Conservation (phyloP, 2,329 filamentous ascomycete genomes). For the Zymoseptoria crescenta region DNA sequence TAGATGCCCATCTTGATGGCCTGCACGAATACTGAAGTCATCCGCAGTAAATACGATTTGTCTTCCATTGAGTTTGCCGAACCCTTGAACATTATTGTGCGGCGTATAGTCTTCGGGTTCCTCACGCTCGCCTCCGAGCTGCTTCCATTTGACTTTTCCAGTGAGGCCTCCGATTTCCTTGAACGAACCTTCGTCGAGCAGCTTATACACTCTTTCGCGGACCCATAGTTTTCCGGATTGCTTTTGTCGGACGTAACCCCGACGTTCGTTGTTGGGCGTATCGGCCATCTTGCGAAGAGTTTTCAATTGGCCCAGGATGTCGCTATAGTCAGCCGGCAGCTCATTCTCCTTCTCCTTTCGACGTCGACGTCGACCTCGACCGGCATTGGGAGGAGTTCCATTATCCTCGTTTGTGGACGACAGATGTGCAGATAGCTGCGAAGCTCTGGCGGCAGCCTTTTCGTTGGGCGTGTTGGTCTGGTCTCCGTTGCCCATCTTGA, state of each 20-base stretch:
- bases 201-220: constrained; percentile 50
- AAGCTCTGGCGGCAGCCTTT: constrained; percentile 20
- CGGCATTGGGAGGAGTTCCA: constrained; percentile 21
- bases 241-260: constrained; percentile 56
- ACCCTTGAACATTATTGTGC: constrained; percentile 55
- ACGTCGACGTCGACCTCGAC: constrained; percentile 24
- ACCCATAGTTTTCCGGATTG: constrained; percentile 59
- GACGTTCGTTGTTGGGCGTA: constrained; percentile 46
- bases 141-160: constrained; percentile 52
- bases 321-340: constrained; percentile 54
- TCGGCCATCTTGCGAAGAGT: constrained; percentile 46
- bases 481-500: neutral
- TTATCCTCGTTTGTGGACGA: constrained; percentile 32
- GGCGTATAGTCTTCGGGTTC: constrained; percentile 47
- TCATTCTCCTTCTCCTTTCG: constrained; percentile 32
- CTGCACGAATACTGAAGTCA: constrained; percentile 56
- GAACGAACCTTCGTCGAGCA: constrained; percentile 52
- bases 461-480: neutral
- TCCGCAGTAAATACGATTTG: constrained; percentile 55
- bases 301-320: constrained; percentile 51
- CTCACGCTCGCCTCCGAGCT: constrained; percentile 38
- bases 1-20: constrained; percentile 56
- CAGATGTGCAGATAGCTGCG: constrained; percentile 26
- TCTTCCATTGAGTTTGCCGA: constrained; percentile 43
- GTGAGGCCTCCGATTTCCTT: constrained; percentile 54